phyloP scores from a whole-genome alignment of 805 yeast species.

The Cyberlindnera xishuangbannaensis region DNA sequence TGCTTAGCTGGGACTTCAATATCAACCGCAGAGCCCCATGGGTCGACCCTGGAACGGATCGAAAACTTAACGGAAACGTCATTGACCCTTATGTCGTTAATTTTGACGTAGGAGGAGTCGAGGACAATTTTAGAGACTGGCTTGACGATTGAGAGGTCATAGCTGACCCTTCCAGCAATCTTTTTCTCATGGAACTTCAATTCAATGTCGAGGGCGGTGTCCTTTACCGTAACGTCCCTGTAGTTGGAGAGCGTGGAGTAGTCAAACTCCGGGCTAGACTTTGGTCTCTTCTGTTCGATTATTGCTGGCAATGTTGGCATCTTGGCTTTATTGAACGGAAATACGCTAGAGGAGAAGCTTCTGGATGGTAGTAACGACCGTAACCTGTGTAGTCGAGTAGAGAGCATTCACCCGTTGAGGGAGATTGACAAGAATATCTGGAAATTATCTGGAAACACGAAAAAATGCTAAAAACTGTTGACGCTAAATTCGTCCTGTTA shows the following conservation, averaged over 20 bases:
- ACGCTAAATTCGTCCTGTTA: too few relatives aligned
- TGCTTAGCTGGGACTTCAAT: slow-evolving; percentile 12
- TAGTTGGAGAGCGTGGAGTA: slow-evolving; percentile 80
- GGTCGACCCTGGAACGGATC: slow-evolving; percentile 39
- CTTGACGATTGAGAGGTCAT: slow-evolving; percentile 32
- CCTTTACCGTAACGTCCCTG: slow-evolving; percentile 39
- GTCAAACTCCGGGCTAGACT: slow-evolving; percentile 47
- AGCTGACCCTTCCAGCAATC: slow-evolving; percentile 51
- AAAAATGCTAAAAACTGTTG: too few relatives aligned
- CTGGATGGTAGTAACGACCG: too few relatives aligned
- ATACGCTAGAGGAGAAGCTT: too few relatives aligned
- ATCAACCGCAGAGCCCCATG: slow-evolving; percentile 54
- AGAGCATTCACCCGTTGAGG: too few relatives aligned
- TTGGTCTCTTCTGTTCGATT: slow-evolving; percentile 28
- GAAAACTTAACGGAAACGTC: slow-evolving; percentile 26
- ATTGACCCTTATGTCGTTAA: slow-evolving; percentile 41
- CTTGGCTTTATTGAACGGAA: too few relatives aligned
- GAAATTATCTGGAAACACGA: too few relatives aligned
- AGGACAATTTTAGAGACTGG: slow-evolving; percentile 40
- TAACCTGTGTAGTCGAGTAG: too few relatives aligned
- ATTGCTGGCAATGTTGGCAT: slow-evolving; percentile 22
- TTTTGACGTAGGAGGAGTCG: slow-evolving; percentile 61
- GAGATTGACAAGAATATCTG: too few relatives aligned
- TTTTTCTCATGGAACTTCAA: slow-evolving; percentile 49
- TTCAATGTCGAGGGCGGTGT: slow-evolving; percentile 47